A percentile compares a stretch with the other conserved stretches of the same genome.
These are phyloP conservation scores for Scheffersomyces quercinus DNA, from an alignment of 1,139 yeast genomes.

Conservation along the genomic window DNA sequence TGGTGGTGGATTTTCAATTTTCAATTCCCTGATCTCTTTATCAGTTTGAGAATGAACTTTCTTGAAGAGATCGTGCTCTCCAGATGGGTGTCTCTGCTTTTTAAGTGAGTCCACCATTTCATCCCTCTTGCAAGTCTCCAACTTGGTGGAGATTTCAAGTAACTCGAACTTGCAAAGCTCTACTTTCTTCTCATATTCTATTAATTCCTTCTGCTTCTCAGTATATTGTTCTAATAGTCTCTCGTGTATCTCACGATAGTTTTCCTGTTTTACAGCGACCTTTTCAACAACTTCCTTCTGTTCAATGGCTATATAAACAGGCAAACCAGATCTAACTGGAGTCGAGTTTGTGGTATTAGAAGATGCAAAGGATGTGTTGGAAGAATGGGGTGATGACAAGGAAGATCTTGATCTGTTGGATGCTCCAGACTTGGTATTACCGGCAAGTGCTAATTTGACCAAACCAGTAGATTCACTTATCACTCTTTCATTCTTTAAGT, in stretches of 20 bases:
- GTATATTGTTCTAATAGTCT: conserved; percentile 17
- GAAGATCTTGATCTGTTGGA: conserved; percentile 5
- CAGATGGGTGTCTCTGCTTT: conserved; percentile 1
- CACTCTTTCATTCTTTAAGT: conserved; percentile 11
- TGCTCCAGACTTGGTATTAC: conserved; percentile 2
- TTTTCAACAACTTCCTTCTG: neutral
- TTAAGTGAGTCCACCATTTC: conserved; percentile 8
- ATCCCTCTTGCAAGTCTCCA: conserved; percentile 16
- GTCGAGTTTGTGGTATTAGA: neutral
- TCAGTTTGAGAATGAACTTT: conserved; percentile 12
- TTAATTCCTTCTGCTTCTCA: conserved; percentile 26
- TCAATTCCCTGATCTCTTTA: neutral
- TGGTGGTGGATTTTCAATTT: neutral
- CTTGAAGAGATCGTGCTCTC: conserved; percentile 6
- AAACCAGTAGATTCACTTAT: conserved; percentile 23
- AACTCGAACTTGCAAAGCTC: conserved; percentile 28
- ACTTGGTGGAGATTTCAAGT: conserved; percentile 24
- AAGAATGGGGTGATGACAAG: neutral
- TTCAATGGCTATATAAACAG: neutral
- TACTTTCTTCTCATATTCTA: conserved; percentile 23
- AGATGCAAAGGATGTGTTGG: neutral
- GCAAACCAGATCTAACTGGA: neutral
- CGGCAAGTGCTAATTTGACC: conserved; percentile 17
- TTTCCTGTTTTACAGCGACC: neutral
- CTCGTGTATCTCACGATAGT: neutral